Evolutionary conservation across 2,329 filamentous ascomycete genomes (phyloP).

Genomic region (Pseudocercospora eumusae): DNA sequence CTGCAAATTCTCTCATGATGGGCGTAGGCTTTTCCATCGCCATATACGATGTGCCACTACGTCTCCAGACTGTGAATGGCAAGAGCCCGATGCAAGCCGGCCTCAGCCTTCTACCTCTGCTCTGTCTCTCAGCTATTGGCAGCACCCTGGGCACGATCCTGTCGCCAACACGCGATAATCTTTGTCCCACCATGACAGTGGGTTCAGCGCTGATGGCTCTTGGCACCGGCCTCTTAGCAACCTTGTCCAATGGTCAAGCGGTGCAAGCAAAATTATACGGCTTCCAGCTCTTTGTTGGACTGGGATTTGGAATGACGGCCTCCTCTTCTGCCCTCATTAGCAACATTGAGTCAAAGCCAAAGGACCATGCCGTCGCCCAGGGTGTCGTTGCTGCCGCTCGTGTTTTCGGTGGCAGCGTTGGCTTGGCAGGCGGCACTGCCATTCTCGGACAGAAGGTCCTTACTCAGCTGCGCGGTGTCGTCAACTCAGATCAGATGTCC

Average conservation of each 20-base stretch:
- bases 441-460: slow-evolving; percentile 7
- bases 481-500: neutral
- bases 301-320: slow-evolving; percentile 27
- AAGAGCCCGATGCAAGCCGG: slow-evolving; percentile 28
- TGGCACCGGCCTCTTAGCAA: slow-evolving; percentile 25
- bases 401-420: slow-evolving; percentile 11
- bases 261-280: slow-evolving; percentile 20
- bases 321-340: slow-evolving; percentile 10
- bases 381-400: slow-evolving; percentile 9
- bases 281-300: slow-evolving; percentile 28
- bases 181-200: slow-evolving; percentile 17
- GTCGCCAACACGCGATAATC: slow-evolving; percentile 17
- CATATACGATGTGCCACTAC: slow-evolving; percentile 30
- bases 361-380: slow-evolving; percentile 15
- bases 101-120: slow-evolving; percentile 27
- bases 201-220: slow-evolving; percentile 22
- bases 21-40: slow-evolving; percentile 30
- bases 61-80: slow-evolving; percentile 30
- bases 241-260: slow-evolving; percentile 6
- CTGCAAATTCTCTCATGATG: slow-evolving; percentile 17
- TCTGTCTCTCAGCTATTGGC: slow-evolving; percentile 25
- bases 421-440: slow-evolving; percentile 1
- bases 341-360: slow-evolving; percentile 13
- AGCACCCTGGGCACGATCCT: slow-evolving; percentile 19
- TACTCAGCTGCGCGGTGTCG: neutral